Conservation (phyloP, 108 stramenopile genomes). For the Fragilaria radians region DNA sequence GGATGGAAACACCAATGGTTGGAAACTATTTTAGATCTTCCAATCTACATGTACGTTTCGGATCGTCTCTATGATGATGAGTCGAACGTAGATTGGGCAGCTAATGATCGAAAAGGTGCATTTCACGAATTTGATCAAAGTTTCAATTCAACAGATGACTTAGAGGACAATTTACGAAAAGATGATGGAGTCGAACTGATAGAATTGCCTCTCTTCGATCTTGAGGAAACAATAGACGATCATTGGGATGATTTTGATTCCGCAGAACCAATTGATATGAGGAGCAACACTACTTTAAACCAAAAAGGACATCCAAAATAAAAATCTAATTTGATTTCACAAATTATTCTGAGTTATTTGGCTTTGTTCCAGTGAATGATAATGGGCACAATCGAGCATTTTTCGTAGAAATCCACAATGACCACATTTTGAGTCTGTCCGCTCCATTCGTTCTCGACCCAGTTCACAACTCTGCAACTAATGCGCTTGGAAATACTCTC, state of each 20-base stretch:
- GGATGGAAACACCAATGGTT: conserved; percentile 63
- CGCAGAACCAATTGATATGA: too few relatives aligned
- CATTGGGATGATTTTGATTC: conserved; percentile 11
- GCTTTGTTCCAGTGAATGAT: conserved; percentile 21
- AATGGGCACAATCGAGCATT: conserved; percentile 16
- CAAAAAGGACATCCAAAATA: too few relatives aligned
- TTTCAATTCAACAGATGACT: not conserved
- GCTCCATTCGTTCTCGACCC: conserved; percentile 30
- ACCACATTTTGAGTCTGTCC: conserved; percentile 17
- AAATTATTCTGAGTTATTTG: not conserved
- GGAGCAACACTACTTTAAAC: too few relatives aligned
- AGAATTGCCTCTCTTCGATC: conserved; percentile 2
- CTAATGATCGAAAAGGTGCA: too few relatives aligned
- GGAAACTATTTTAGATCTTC: conserved; percentile 68
- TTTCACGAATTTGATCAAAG: not conserved
- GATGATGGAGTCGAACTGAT: not conserved
- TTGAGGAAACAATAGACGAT: not conserved
- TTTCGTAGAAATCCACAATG: conserved; percentile 26
- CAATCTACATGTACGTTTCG: conserved; percentile 64
- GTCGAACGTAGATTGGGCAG: too few relatives aligned
- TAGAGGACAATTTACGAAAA: not conserved
- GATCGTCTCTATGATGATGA: not conserved
- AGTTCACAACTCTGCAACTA: conserved; percentile 15
- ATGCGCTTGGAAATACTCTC: conserved; percentile 4
- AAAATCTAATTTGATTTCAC: too few relatives aligned